Percentiles rank a stretch among this genome's conserved stretches.
Conservation (phyloP, 768 basidiomycete genomes). For the Tylopilus balloui region DNA sequence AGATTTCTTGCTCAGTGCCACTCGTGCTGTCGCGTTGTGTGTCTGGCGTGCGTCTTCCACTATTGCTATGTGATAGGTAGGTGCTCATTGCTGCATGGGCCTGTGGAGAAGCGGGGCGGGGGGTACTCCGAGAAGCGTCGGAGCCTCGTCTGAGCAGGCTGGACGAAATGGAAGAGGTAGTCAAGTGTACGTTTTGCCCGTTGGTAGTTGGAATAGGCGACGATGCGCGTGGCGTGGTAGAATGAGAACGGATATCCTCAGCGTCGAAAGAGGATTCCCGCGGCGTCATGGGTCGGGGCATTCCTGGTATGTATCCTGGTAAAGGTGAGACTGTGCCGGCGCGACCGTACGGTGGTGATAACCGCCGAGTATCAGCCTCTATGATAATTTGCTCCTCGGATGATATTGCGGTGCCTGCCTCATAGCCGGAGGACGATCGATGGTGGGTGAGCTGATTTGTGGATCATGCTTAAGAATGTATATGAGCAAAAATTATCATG, state of each 20-base stretch:
- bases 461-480: conserved; percentile 16
- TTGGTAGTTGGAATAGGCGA: conserved; percentile 48
- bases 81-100: conserved; percentile 35
- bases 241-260: conserved; percentile 70
- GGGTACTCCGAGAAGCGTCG: conserved; percentile 46
- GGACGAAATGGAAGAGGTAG: conserved; percentile 35
- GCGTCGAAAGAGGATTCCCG: conserved; percentile 59
- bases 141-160: conserved; percentile 52
- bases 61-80: conserved; percentile 55
- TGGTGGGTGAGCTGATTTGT: conserved; percentile 25
- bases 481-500: conserved; percentile 4
- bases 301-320: conserved; percentile 85
- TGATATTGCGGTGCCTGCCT: conserved; percentile 68
- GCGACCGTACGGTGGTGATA: conserved; percentile 55
- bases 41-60: conserved; percentile 65
- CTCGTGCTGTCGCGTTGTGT: conserved; percentile 36
- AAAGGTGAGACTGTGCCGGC: conserved; percentile 51
- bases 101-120: conserved; percentile 46
- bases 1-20: conserved; percentile 38
- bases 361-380: conserved; percentile 47
- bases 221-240: conserved; percentile 71
- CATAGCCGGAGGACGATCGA: conserved; percentile 41
- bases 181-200: conserved; percentile 32
- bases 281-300: conserved; percentile 91
- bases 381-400: conserved; percentile 51